phyloP scores from a whole-genome alignment of 2,329 filamentous ascomycete species.

The Leptosphaerulina australis region DNA sequence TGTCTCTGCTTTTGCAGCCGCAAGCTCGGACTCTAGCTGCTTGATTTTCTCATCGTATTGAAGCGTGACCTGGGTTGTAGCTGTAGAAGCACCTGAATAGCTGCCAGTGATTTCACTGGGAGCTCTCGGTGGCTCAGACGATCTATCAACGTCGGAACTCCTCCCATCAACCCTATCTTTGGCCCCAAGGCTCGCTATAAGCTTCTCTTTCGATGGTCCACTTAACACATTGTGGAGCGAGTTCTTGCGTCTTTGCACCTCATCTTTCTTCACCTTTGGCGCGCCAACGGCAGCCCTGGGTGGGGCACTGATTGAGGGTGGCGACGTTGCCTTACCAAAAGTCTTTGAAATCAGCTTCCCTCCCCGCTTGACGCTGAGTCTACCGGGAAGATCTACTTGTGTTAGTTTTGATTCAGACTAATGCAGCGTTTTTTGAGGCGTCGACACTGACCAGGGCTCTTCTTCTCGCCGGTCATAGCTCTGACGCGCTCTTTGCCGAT shows the following conservation, averaged over 20 bases:
- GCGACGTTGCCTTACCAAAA: constrained; percentile 26
- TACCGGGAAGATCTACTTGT: constrained; percentile 31
- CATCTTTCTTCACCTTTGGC: constrained; percentile 39
- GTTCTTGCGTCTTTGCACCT: constrained; percentile 37
- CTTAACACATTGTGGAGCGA: constrained; percentile 42
- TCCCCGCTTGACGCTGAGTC: constrained; percentile 35
- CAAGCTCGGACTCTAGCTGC: constrained; percentile 40
- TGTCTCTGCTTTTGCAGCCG: constrained; percentile 31
- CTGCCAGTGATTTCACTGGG: too few relatives aligned
- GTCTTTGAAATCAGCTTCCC: constrained; percentile 32
- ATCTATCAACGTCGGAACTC: too few relatives aligned
- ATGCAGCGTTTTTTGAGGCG: constrained; percentile 3
- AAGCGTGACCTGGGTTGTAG: too few relatives aligned
- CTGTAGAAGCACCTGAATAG: constrained; percentile 10
- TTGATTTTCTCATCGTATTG: constrained; percentile 21
- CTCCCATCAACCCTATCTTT: too few relatives aligned
- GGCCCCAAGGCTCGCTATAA: too few relatives aligned
- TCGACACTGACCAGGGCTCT: constrained; percentile 35
- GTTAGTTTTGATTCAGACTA: constrained; percentile 8
- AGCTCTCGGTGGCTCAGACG: too few relatives aligned
- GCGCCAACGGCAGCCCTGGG: constrained; percentile 40
- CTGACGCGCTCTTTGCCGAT: constrained; percentile 19
- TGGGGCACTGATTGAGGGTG: constrained; percentile 32
- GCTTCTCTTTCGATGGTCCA: constrained; percentile 13
- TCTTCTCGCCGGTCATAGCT: constrained; percentile 41